Evolutionary conservation across 495 filamentous ascomycete genomes (phyloP).

Genomic region (Xylaria palmicola): DNA sequence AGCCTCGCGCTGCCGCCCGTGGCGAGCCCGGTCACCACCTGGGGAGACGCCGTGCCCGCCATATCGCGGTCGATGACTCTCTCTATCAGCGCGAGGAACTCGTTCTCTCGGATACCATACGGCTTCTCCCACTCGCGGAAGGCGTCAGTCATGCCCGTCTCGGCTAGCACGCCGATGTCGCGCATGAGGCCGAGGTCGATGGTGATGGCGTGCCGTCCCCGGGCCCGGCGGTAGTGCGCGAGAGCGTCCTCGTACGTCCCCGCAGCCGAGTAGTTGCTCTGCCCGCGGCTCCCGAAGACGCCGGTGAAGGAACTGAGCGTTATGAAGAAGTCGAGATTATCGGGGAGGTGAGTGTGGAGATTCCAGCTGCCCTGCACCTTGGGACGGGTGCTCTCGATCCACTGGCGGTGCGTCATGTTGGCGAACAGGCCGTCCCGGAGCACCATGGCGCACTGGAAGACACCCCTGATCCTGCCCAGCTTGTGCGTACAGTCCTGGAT

Average conservation of each 20-base stretch:
- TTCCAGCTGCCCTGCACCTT: conserved; percentile 55
- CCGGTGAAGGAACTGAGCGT: conserved; percentile 51
- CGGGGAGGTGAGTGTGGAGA: conserved; percentile 39
- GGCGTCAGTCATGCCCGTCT: background rate
- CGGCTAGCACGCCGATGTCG: conserved; percentile 29
- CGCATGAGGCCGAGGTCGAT: conserved; percentile 47
- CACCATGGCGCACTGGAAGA: conserved; percentile 42
- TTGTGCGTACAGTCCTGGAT: conserved; percentile 11
- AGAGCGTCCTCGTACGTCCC: conserved; percentile 52
- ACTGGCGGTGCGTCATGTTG: conserved; percentile 47
- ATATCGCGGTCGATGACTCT: background rate
- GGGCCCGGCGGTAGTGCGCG: conserved; percentile 28
- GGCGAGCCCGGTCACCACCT: conserved; percentile 2
- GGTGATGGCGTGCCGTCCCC: conserved; percentile 35
- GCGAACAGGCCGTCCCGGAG: conserved; percentile 34
- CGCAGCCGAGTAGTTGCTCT: conserved; percentile 56
- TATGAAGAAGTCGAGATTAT: conserved; percentile 44
- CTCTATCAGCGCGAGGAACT: background rate
- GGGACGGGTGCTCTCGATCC: conserved; percentile 38
- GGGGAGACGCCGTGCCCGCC: background rate
- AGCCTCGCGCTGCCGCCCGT: background rate
- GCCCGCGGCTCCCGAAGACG: conserved; percentile 47
- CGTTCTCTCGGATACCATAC: background rate
- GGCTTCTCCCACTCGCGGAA: background rate
- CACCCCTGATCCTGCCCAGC: conserved; percentile 50